A percentile compares a stretch with the other conserved stretches of the same genome.
phyloP scores from a whole-genome alignment of 129 eudicot genomes.

The Apium graveolens region DNA sequence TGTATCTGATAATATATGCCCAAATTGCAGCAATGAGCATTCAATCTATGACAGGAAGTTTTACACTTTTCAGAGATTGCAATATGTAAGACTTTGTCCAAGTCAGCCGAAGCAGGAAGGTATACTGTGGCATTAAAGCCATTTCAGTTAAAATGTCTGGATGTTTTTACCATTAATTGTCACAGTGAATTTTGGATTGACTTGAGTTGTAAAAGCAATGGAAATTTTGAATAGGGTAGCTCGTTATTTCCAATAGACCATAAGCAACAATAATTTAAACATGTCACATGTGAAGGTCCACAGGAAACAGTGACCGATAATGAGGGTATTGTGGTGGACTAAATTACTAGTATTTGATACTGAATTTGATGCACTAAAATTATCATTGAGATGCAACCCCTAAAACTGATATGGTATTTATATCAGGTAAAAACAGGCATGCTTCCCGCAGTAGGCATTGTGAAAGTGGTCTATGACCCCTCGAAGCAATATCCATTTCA shows the following conservation, averaged over 20 bases:
- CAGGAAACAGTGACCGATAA: not conserved
- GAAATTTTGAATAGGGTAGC: not conserved
- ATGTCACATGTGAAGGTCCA: not conserved
- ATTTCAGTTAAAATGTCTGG: not conserved
- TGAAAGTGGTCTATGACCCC: conserved; percentile 53
- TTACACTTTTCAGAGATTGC: not conserved
- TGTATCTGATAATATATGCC: not conserved
- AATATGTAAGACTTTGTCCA: not conserved
- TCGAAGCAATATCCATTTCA: conserved; percentile 62
- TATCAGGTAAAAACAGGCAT: conserved; percentile 94
- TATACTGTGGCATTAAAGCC: not conserved
- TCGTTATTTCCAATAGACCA: not conserved
- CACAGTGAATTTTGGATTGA: not conserved
- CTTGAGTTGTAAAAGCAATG: not conserved
- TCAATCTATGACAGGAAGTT: not conserved
- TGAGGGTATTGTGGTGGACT: not conserved
- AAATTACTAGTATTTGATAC: not conserved
- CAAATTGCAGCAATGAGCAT: not conserved
- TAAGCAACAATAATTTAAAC: not conserved
- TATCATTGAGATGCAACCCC: not conserved
- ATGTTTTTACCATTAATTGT: not conserved
- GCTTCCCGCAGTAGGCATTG: conserved; percentile 84
- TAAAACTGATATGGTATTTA: conserved; percentile 12
- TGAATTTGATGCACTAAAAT: not conserved
- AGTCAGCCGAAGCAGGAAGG: not conserved